Base-by-base conservation (phyloP, 176 grass and related monocot genomes). In the Bothriochloa decipiens region DNA sequence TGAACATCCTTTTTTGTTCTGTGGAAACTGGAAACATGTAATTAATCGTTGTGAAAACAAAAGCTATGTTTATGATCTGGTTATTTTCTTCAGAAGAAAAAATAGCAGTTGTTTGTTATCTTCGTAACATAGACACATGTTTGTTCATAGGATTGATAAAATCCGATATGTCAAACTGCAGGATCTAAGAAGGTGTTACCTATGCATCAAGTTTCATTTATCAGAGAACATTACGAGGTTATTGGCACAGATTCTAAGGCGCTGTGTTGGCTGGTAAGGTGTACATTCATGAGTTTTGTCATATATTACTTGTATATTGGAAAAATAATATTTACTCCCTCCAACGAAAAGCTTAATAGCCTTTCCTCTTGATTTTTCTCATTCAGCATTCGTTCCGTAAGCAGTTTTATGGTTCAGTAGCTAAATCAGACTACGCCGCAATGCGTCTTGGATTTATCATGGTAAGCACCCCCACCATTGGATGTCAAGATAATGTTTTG, bases 231-330 rank as follows among this genome's bases (percentile, higher is more conserved):
- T 70, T 99, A 92, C 37, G 92, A 91, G 60, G 93, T 93, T 61
- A 72, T 99, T 53, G 90, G 86, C 55, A 92, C 87, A 88, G 91
- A 94, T 80, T 99, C 93, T 72, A 36, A 46, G 25, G 82, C 95
- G 74, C 85, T 91, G 86, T 89, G 88, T 81, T 99, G 96, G 96
- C 70, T 99, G 89, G 96, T 99, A 91, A 82, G 87, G 61, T 81
- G 87, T 87, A 17, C 33, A 15, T 63, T 49, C 29, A 57, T 83
- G 27, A 72, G 62, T 26, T 85, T 45, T 42, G 14, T 39, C 43
- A 47, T 32, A 82, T 69, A 20, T 50, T 18, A 18, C 37, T 18
- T 86, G 0, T 83, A 53, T 83, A 52, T 4, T 83, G 40, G 13
- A 14, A 68, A 68, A 61, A 14, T 16, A 75, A 22, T 27, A 39